Conservation (phyloP, 2,329 filamentous ascomycete species). For the Aspergillus transmontanensis region DNA sequence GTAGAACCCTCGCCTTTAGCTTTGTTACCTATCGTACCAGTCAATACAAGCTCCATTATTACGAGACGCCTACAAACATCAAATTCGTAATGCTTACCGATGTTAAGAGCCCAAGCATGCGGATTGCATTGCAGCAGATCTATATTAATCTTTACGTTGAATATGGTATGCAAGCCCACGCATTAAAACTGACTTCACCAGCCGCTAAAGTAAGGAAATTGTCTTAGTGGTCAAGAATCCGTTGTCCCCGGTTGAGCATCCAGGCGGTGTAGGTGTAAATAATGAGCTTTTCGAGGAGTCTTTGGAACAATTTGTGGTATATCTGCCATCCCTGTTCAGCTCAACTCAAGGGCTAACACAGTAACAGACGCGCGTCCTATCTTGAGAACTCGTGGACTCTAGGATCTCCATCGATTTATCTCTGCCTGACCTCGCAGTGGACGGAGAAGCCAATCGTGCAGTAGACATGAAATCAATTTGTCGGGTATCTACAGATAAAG, state of each 20-base stretch:
- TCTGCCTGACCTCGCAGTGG: not conserved
- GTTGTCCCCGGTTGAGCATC: constrained; percentile 62
- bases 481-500: not conserved
- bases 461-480: not conserved
- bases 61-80: constrained; percentile 93
- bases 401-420: not conserved
- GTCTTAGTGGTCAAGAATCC: constrained; percentile 66
- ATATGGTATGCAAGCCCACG: constrained; percentile 62
- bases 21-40: constrained; percentile 92
- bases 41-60: constrained; percentile 98
- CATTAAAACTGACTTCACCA: not conserved
- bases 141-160: constrained; percentile 98
- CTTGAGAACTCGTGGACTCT: constrained; percentile 20
- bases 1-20: constrained; percentile 47
- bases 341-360: constrained; percentile 21
- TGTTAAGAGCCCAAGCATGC: constrained; percentile 83
- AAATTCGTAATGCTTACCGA: constrained; percentile 98
- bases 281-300: constrained; percentile 68
- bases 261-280: constrained; percentile 62
- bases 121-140: constrained; percentile 94
- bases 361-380: constrained; percentile 35
- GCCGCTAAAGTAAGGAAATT: not conserved
- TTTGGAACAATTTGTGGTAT: constrained; percentile 54
- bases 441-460: not conserved
- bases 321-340: constrained; percentile 17